Evolutionary conservation across 495 filamentous ascomycete genomes (phyloP), one percentile per base, ranked within the genome.

Genomic region (Penicillium turbatum): DNA sequence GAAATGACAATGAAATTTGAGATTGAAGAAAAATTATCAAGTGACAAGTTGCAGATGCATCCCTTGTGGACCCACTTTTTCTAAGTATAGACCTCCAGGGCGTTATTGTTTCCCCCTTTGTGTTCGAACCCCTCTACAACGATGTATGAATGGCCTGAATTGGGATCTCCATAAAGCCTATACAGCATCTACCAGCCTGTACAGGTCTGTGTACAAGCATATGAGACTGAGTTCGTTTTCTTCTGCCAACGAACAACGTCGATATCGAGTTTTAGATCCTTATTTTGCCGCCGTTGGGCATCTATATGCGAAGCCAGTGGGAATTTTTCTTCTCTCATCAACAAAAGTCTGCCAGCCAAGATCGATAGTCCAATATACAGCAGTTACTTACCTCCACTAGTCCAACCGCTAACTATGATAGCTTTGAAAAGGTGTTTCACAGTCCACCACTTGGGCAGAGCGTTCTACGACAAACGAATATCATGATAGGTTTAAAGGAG

Each of bases 21-120:
- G 27, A 24, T n/a, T 15, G 15, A 6, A 24, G 19, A 30, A 51
- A 29, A 42, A 15, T 21, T 39, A 19, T 19, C 13, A 26, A 24
- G 37, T 29, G 48, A 32, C 29, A 51, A 51, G 31, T 19, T 43
- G 39, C 29, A 51, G 48, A 16, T 51, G 48, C 48, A 50, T 40
- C 32, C 49, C 49, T 51, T 51, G 45, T 36, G 49, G 41, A 51
- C 19, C 49, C 49, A 43, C 49, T 51, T 32, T 32, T 37, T 36
- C 46, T 48, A 37, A 48, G 46, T 48, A 48, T 48, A 48, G 32
- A 27, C 13, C 17, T 15, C 31, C 21, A 4, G 21, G 21, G 21
- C n/a, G n/a, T 35, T 13, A 27, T 37, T 36, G 34, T 37, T 31
- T 27, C n/a, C 34, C 32, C 46, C 45, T 48, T 26, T 24, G 30